These are phyloP conservation scores for Diaporthe ampelina DNA, from an alignment of 2,329 filamentous ascomycete genomes.

Conservation along the genomic window DNA sequence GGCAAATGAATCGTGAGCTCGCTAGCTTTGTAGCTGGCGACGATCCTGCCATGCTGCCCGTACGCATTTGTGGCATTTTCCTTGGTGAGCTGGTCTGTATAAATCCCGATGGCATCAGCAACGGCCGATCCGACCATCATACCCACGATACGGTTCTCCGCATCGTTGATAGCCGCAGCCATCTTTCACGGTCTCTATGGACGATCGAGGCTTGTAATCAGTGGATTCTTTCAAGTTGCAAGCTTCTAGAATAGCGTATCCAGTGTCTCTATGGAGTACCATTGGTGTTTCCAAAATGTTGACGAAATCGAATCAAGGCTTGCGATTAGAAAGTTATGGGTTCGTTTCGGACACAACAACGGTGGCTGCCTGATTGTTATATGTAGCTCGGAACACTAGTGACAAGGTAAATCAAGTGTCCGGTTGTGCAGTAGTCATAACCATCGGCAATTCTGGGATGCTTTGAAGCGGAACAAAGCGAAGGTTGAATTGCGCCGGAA, in stretches of 20 bases:
- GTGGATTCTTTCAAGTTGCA: neutral
- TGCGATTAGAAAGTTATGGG: neutral
- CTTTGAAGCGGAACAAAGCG: conserved; percentile 9
- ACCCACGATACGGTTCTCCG: conserved; percentile 25
- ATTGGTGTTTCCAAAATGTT: neutral
- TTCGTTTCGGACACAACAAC: too few relatives aligned
- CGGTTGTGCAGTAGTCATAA: neutral
- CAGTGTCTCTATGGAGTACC: neutral
- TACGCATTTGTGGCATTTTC: neutral
- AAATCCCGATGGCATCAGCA: neutral
- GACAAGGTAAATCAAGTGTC: neutral
- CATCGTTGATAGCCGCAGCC: neutral
- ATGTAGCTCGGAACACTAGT: neutral
- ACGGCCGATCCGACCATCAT: conserved; percentile 21
- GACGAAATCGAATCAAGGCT: neutral
- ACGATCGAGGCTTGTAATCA: neutral
- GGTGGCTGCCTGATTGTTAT: neutral
- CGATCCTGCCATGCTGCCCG: neutral
- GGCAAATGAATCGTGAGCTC: neutral
- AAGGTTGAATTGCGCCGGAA: neutral
- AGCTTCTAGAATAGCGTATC: too few relatives aligned
- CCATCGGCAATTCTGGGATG: neutral
- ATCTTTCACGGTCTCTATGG: neutral
- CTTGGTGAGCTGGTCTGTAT: neutral
- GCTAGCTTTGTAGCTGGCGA: neutral